Percentiles rank a stretch among this genome's conserved stretches.
phyloP scores from a whole-genome alignment of 495 filamentous ascomycete species.

The Aspergillus mulundensis region DNA sequence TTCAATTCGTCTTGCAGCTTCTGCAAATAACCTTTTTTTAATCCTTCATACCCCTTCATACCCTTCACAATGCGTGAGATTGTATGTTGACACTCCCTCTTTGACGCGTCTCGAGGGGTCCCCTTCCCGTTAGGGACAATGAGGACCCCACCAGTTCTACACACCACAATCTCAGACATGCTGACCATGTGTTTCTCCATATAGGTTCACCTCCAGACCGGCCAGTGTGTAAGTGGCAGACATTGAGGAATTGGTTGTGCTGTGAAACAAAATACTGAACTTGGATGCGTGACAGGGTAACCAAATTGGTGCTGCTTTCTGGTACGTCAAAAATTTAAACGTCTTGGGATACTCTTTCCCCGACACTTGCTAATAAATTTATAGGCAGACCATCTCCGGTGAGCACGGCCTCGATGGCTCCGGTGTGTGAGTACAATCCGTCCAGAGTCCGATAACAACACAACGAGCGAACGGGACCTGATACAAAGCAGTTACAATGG shows the following conservation, averaged over 20 bases:
- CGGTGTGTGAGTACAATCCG: slow-evolving; percentile 65
- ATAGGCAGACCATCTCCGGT: slow-evolving; percentile 92
- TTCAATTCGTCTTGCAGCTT: slow-evolving; percentile 14
- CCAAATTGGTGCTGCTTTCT: slow-evolving; percentile 99
- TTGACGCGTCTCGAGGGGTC: slow-evolving; percentile 35
- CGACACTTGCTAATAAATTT: slow-evolving; percentile 26
- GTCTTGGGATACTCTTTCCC: slow-evolving; percentile 7
- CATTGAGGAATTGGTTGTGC: slow-evolving; percentile 10
- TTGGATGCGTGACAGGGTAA: slow-evolving; percentile 66
- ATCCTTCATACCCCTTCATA: slow-evolving; percentile 38
- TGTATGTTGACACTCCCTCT: slow-evolving; percentile 55
- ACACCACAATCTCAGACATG: slow-evolving; percentile 23
- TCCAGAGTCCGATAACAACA: not conserved
- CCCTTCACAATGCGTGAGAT: slow-evolving; percentile 88
- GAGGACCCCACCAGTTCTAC: slow-evolving; percentile 41
- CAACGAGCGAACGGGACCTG: slow-evolving; percentile 21
- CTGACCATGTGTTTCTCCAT: slow-evolving; percentile 33
- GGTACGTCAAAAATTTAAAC: slow-evolving; percentile 49
- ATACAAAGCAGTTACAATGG: slow-evolving; percentile 77
- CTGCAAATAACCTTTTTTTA: slow-evolving; percentile 13
- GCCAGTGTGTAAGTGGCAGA: slow-evolving; percentile 79
- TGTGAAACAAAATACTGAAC: slow-evolving; percentile 24
- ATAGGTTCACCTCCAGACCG: slow-evolving; percentile 97
- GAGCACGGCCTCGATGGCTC: slow-evolving; percentile 98
- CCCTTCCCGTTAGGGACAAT: slow-evolving; percentile 32